Evolutionary conservation across 2,329 filamentous ascomycete species (phyloP).

Genomic region (Colletotrichum sansevieriae): DNA sequence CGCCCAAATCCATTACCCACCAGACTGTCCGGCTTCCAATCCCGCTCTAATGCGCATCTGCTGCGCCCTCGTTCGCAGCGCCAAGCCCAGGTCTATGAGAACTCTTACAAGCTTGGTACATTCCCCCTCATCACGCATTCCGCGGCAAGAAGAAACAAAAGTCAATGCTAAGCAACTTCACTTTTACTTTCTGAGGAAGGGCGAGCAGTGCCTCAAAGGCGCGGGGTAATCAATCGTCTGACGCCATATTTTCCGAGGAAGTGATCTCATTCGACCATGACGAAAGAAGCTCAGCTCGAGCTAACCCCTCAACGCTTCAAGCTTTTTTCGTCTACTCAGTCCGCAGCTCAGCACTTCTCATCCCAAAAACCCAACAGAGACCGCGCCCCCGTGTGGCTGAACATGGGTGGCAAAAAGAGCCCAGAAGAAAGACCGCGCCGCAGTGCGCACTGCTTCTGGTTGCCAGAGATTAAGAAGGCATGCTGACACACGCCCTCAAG

Average conservation of each 20-base stretch:
- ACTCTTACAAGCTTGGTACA: background rate
- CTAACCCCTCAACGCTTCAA: background rate
- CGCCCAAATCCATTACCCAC: background rate
- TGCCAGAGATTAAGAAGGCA: background rate
- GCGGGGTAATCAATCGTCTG: background rate
- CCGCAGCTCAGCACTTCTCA: background rate
- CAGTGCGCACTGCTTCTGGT: conserved; percentile 13
- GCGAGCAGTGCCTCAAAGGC: background rate
- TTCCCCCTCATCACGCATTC: background rate
- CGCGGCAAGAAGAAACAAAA: background rate
- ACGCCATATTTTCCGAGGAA: background rate
- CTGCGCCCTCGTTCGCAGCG: background rate
- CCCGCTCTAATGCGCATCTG: background rate
- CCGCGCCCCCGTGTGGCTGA: background rate
- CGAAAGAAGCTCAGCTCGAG: background rate
- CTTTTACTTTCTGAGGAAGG: no score
- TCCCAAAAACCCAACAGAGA: background rate
- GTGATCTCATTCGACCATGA: background rate
- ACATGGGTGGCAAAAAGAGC: no score
- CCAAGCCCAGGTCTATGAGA: conserved; percentile 8
- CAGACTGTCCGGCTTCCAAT: background rate
- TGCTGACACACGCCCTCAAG: conserved; percentile 21
- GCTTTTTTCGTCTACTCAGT: background rate
- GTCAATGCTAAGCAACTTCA: background rate
- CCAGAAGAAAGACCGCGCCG: background rate